Evolutionary conservation across 2,329 filamentous ascomycete genomes (phyloP).

Genomic region (Phoma sp.): DNA sequence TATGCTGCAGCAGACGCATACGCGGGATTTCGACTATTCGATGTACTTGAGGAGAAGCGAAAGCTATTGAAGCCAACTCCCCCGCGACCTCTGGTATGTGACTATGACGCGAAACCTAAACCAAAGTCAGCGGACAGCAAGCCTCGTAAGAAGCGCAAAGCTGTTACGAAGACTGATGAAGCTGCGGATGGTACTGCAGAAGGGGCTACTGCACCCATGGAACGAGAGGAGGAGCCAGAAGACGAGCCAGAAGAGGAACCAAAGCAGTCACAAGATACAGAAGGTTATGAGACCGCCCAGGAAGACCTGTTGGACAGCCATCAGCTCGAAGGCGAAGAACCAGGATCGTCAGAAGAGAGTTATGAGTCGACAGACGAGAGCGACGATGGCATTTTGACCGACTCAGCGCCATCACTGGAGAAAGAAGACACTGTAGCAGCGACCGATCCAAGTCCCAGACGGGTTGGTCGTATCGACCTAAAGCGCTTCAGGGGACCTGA

Average conservation of each 20-base stretch:
- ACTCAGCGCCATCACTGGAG: not conserved
- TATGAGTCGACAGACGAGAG: constrained; percentile 13
- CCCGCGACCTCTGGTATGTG: constrained; percentile 72
- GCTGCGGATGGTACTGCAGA: constrained; percentile 13
- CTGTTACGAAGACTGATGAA: constrained; percentile 14
- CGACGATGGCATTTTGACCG: not conserved
- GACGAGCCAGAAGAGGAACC: constrained; percentile 25
- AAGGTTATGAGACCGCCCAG: constrained; percentile 44
- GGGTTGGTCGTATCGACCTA: constrained; percentile 33
- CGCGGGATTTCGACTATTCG: constrained; percentile 77
- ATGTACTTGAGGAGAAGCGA: constrained; percentile 73
- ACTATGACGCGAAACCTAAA: constrained; percentile 60
- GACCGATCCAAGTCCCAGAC: constrained; percentile 1
- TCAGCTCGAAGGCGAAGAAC: constrained; percentile 26
- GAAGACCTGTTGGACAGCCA: constrained; percentile 38
- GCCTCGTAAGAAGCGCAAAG: constrained; percentile 18
- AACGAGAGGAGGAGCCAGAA: constrained; percentile 23
- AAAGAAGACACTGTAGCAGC: not conserved
- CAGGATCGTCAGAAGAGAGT: constrained; percentile 9
- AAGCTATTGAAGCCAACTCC: constrained; percentile 72
- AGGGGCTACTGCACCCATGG: constrained; percentile 20
- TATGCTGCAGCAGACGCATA: constrained; percentile 86
- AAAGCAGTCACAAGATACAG: constrained; percentile 28
- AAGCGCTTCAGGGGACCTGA: constrained; percentile 22
- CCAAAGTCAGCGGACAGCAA: constrained; percentile 14